Conservation (phyloP, 495 filamentous ascomycete genomes). For the Cryomyces minteri region DNA sequence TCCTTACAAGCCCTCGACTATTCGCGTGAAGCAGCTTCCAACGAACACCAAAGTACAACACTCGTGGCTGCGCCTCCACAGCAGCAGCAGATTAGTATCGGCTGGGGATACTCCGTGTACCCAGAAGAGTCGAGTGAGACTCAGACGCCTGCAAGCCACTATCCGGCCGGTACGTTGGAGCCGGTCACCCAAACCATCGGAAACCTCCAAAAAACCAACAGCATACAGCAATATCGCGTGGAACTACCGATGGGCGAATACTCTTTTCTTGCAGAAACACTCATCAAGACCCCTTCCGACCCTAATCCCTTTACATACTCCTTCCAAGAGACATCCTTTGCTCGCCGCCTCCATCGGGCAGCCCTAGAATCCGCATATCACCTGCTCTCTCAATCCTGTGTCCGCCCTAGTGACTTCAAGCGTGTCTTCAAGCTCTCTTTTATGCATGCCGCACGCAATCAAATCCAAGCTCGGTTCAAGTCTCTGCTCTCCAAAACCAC, state of each 20-base stretch:
- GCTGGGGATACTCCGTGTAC: too few species aligned
- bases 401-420: constrained; percentile 29
- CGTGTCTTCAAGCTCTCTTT: constrained; percentile 50
- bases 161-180: too few species aligned
- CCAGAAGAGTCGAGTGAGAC: too few species aligned
- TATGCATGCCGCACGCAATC: constrained; percentile 30
- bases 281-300: neutral
- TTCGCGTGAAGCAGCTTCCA: neutral
- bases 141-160: too few species aligned
- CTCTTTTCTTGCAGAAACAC: too few species aligned
- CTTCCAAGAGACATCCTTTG: constrained; percentile 49
- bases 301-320: constrained; percentile 25
- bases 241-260: too few species aligned
- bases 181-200: too few species aligned
- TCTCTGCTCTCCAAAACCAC: constrained; percentile 20
- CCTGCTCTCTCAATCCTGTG: constrained; percentile 36
- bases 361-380: constrained; percentile 42
- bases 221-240: too few species aligned
- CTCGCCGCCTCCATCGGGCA: constrained; percentile 47
- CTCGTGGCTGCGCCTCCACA: neutral
- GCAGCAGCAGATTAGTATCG: too few species aligned
- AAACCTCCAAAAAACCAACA: too few species aligned
- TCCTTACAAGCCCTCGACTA: neutral
- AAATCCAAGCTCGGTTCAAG: constrained; percentile 28
- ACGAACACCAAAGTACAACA: neutral